Evolutionary conservation across 805 yeast species (phyloP).

Genomic region (Maudiozyma bulderi): DNA sequence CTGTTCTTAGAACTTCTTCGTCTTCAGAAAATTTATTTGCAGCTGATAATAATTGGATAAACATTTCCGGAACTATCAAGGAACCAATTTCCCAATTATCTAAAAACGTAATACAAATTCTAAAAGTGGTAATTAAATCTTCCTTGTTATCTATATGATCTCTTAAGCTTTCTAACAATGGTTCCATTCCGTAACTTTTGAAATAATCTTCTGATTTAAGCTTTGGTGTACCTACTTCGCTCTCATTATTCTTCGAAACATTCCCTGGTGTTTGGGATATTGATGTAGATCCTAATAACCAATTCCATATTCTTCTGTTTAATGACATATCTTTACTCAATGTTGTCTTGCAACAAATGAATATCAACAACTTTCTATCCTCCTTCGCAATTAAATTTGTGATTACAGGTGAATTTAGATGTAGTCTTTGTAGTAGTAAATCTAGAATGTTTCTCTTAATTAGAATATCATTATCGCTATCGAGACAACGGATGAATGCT

Average conservation of each 20-base stretch:
- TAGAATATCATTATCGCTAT: slow-evolving; percentile 53
- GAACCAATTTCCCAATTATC: slow-evolving; percentile 95
- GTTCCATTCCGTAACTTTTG: slow-evolving; percentile 41
- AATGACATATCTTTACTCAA: slow-evolving; percentile 85
- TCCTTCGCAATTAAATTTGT: slow-evolving; percentile 36
- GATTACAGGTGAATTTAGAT: slow-evolving; percentile 51
- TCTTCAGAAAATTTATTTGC: slow-evolving; percentile 30
- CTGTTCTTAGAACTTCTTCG: slow-evolving; percentile 41
- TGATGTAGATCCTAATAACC: slow-evolving; percentile 69
- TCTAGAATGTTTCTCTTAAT: slow-evolving; percentile 88
- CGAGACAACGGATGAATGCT: slow-evolving; percentile 62
- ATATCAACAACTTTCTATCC: slow-evolving; percentile 51
- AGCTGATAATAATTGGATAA: slow-evolving; percentile 53
- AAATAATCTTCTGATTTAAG: slow-evolving; percentile 40
- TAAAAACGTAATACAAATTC: slow-evolving; percentile 62
- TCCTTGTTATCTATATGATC: slow-evolving; percentile 33
- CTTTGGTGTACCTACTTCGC: not conserved
- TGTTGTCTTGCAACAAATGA: slow-evolving; percentile 59
- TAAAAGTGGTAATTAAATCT: slow-evolving; percentile 40
- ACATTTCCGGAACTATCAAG: slow-evolving; percentile 55
- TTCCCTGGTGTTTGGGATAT: not conserved
- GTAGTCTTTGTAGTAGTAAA: slow-evolving; percentile 56
- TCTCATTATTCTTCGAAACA: not conserved
- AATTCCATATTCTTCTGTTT: slow-evolving; percentile 86
- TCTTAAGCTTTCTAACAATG: slow-evolving; percentile 45